Percentiles rank a stretch among this genome's conserved stretches.
phyloP scores from a whole-genome alignment of 225 moss, liverwort and hornwort species.

The Lunularia cruciata region DNA sequence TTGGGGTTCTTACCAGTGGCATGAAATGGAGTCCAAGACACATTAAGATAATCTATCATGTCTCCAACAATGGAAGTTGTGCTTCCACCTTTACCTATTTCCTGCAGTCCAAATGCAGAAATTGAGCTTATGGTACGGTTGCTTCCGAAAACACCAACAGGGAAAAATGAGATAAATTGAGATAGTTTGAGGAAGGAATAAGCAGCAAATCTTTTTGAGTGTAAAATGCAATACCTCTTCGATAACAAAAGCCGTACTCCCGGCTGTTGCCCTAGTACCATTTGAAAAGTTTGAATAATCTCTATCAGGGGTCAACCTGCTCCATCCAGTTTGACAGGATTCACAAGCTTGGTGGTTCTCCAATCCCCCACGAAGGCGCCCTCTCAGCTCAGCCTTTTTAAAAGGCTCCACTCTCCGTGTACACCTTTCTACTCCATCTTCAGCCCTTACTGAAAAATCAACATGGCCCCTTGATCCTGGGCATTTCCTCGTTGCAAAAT shows the following conservation, averaged over 20 bases:
- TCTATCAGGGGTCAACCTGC: constrained; percentile 6
- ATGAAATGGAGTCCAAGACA: constrained; percentile 84
- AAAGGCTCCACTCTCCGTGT: neutral
- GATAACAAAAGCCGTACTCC: neutral
- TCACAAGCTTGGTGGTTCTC: constrained; percentile 10
- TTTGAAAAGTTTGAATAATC: neutral
- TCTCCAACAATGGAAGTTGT: constrained; percentile 51
- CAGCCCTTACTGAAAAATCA: neutral
- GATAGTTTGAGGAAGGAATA: neutral
- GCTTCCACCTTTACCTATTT: neutral
- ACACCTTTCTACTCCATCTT: constrained; percentile 6
- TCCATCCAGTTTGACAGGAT: constrained; percentile 25
- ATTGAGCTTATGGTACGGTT: neutral
- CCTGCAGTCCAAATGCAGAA: neutral
- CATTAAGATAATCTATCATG: constrained; percentile 65
- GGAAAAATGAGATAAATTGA: neutral
- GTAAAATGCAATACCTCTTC: constrained; percentile 10
- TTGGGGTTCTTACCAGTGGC: constrained; percentile 56
- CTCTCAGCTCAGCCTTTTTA: neutral
- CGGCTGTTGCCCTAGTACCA: neutral
- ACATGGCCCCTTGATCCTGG: neutral
- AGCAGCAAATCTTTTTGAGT: neutral
- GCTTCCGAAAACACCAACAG: neutral
- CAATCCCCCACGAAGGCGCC: neutral
- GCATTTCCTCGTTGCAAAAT: neutral